Conservation (phyloP, 2,329 filamentous ascomycete genomes). For the Lecanicillium sp. region DNA sequence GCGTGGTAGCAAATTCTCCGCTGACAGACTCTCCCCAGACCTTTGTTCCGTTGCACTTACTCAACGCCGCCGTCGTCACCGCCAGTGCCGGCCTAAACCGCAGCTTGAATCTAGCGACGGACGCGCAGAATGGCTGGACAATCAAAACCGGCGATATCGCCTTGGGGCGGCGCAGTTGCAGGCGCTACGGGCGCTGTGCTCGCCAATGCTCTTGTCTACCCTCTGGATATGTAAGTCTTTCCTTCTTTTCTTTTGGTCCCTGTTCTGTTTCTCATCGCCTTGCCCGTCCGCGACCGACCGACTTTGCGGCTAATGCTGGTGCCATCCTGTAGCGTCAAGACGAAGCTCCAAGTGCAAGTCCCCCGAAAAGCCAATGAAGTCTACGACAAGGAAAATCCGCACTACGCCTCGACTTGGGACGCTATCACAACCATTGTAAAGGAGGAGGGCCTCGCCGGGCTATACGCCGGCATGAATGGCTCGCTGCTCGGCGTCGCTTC, state of each 20-base stretch:
- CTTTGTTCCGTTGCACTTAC: no score
- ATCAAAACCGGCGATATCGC: conserved; percentile 68
- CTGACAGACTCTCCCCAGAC: no score
- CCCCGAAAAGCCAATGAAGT: conserved; percentile 45
- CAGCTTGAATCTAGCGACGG: no score
- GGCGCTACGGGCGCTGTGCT: conserved; percentile 89
- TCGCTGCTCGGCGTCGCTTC: conserved; percentile 87
- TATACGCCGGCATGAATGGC: conserved; percentile 85
- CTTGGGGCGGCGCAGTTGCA: conserved; percentile 89
- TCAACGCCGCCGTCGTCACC: no score
- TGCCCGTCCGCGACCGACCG: no score
- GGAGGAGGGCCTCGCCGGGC: conserved; percentile 69
- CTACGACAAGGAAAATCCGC: conserved; percentile 45
- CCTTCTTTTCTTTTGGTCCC: conserved; percentile 5
- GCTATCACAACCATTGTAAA: conserved; percentile 78
- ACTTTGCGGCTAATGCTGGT: neutral
- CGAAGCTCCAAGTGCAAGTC: conserved; percentile 88
- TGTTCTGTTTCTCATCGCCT: no score
- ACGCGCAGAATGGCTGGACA: conserved; percentile 43
- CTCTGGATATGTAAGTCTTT: conserved; percentile 78
- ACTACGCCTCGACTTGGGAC: conserved; percentile 84
- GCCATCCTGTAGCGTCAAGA: conserved; percentile 69
- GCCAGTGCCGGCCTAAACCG: no score
- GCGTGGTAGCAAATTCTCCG: no score
- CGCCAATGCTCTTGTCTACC: conserved; percentile 92